A percentile compares a stretch with the other conserved stretches of the same genome.
Evolutionary conservation across 1,284 basidiomycete species (phyloP).

Genomic region (Sanghuangporus sanghuang): DNA sequence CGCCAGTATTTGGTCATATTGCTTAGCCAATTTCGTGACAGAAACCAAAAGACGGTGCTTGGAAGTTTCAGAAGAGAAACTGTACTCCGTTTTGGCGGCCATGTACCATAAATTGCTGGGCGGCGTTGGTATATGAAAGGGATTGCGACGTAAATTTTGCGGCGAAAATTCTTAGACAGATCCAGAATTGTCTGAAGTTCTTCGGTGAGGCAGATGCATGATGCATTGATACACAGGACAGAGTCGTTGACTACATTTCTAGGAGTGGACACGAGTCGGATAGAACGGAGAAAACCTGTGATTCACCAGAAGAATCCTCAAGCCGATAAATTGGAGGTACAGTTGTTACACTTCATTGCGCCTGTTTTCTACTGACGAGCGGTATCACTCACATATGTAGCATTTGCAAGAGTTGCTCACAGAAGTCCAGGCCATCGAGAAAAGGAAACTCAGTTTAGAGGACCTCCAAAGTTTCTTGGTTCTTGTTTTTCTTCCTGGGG

Average conservation of each 20-base stretch:
- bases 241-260: background rate
- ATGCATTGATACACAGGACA: background rate
- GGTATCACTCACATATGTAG: background rate
- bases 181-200: background rate
- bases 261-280: background rate
- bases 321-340: background rate
- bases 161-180: background rate
- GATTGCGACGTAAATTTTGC: background rate
- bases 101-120: background rate
- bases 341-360: background rate
- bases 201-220: background rate
- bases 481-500: slow-evolving; percentile 10
- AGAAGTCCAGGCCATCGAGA: background rate
- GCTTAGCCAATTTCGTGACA: background rate
- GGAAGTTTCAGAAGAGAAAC: background rate
- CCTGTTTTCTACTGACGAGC: background rate
- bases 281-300: background rate
- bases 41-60: background rate
- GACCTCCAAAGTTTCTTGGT: slow-evolving; percentile 3
- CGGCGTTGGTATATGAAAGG: slow-evolving; percentile 6
- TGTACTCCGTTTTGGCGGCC: background rate
- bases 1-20: background rate
- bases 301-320: background rate
- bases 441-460: background rate
- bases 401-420: background rate